Evolutionary conservation across 768 basidiomycete species (phyloP).

Genomic region (Leccinellum luteum): DNA sequence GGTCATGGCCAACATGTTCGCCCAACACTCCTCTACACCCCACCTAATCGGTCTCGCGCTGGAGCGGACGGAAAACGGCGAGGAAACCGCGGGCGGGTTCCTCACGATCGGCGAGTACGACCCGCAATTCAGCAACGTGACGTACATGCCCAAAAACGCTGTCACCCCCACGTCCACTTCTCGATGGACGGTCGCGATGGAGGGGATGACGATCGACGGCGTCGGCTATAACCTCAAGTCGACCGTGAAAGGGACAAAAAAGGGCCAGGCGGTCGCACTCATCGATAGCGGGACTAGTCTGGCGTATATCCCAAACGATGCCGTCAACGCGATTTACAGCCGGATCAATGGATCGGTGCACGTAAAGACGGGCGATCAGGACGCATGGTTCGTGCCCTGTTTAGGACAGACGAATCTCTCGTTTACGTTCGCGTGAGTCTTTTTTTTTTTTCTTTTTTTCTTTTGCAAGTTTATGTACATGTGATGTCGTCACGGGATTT

Average conservation of each 20-base stretch:
- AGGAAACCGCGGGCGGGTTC: slow-evolving; percentile 39
- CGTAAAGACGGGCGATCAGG: slow-evolving; percentile 24
- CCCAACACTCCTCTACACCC: slow-evolving; percentile 32
- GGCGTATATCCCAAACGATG: slow-evolving; percentile 33
- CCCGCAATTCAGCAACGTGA: slow-evolving; percentile 30
- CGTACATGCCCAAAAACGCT: slow-evolving; percentile 29
- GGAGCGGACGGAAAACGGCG: slow-evolving; percentile 39
- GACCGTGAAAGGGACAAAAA: slow-evolving; percentile 27
- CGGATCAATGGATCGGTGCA: slow-evolving; percentile 36
- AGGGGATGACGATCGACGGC: slow-evolving; percentile 36
- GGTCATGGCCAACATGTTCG: slow-evolving; percentile 41
- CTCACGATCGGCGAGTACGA: slow-evolving; percentile 45
- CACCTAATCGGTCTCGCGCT: slow-evolving; percentile 44
- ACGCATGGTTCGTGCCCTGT: slow-evolving; percentile 40
- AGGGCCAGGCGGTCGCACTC: slow-evolving; percentile 34
- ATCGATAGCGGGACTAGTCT: slow-evolving; percentile 45
- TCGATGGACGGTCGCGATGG: slow-evolving; percentile 43
- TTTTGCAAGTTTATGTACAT: no score
- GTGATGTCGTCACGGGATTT: not conserved
- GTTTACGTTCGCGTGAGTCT: slow-evolving; percentile 18
- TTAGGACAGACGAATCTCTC: slow-evolving; percentile 29
- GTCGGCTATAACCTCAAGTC: slow-evolving; percentile 29
- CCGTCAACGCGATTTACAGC: slow-evolving; percentile 40
- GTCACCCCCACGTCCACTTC: slow-evolving; percentile 35
- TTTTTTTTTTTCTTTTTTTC: no score